phyloP scores from a whole-genome alignment of 257 asterid species.

The Thymus quinquecostatus region DNA sequence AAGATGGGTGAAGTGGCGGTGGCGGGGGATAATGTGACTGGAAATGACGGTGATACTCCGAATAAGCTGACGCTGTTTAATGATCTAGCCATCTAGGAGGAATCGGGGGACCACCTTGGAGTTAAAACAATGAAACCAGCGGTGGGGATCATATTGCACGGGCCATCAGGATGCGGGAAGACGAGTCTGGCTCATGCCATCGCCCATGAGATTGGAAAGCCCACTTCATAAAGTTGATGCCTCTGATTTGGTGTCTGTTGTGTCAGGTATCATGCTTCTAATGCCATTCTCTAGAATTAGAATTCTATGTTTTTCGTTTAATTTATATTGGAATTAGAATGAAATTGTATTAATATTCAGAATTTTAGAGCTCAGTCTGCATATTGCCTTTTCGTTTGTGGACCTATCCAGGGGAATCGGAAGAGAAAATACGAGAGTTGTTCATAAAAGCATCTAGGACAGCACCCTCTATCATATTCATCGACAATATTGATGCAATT shows the following conservation, averaged over 20 bases:
- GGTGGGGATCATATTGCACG: conserved; percentile 75
- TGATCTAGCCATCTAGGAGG: conserved; percentile 98
- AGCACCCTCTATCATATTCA: conserved; percentile 86
- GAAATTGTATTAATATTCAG: background rate
- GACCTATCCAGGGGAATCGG: conserved; percentile 67
- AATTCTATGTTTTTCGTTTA: too few species aligned
- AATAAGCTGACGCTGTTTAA: conserved; percentile 59
- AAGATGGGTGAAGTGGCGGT: background rate
- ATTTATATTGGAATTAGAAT: background rate
- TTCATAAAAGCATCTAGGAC: conserved; percentile 75
- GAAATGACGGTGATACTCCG: background rate
- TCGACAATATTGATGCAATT: conserved; percentile 59
- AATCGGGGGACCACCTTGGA: conserved; percentile 52
- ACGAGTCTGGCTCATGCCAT: conserved; percentile 87
- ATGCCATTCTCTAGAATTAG: too few species aligned
- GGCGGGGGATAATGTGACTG: background rate
- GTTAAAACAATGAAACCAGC: conserved; percentile 50
- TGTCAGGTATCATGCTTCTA: conserved; percentile 57
- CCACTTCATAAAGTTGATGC: conserved; percentile 84
- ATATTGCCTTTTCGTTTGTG: background rate
- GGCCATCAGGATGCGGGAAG: conserved; percentile 99
- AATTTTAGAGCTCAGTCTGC: background rate
- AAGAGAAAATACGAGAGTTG: conserved; percentile 77
- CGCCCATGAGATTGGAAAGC: conserved; percentile 83
- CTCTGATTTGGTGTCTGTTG: conserved; percentile 85